Conservation (phyloP, 192 early-diverging fungal genomes). For the Dissophora globulifera region DNA sequence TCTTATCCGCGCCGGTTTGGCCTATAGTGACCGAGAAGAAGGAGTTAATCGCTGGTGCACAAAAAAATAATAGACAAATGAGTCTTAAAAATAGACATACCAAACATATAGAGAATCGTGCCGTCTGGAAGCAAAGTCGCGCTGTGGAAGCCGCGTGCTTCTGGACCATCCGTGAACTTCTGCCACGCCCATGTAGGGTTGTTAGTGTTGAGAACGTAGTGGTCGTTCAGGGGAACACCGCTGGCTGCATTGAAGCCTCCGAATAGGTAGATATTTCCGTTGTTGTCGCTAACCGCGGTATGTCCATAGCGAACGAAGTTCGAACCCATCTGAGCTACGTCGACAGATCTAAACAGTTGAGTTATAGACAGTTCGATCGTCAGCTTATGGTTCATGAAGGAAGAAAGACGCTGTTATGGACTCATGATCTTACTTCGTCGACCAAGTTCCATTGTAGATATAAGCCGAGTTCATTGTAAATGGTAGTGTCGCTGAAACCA, state of each 20-base stretch:
- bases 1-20: too few species aligned
- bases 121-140: conserved; percentile 15
- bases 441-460: background rate
- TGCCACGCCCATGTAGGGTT: conserved; percentile 14
- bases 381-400: too few species aligned
- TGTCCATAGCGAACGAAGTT: conserved; percentile 31
- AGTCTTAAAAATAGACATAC: conserved; percentile 4
- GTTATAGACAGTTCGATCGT: too few species aligned
- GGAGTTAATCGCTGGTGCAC: too few species aligned
- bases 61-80: too few species aligned
- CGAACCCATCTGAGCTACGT: too few species aligned
- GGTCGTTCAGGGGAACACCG: conserved; percentile 3
- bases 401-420: too few species aligned
- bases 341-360: too few species aligned
- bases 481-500: background rate
- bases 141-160: conserved; percentile 37
- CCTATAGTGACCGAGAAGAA: too few species aligned
- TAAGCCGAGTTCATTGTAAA: too few species aligned
- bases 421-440: background rate
- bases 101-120: conserved; percentile 31
- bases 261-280: conserved; percentile 15
- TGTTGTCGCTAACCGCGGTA: background rate
- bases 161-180: conserved; percentile 1
- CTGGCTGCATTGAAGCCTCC: conserved; percentile 6
- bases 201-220: conserved; percentile 12